These are phyloP conservation scores for Ciborinia camelliae DNA, from an alignment of 2,329 filamentous ascomycete species.

Conservation along the genomic window DNA sequence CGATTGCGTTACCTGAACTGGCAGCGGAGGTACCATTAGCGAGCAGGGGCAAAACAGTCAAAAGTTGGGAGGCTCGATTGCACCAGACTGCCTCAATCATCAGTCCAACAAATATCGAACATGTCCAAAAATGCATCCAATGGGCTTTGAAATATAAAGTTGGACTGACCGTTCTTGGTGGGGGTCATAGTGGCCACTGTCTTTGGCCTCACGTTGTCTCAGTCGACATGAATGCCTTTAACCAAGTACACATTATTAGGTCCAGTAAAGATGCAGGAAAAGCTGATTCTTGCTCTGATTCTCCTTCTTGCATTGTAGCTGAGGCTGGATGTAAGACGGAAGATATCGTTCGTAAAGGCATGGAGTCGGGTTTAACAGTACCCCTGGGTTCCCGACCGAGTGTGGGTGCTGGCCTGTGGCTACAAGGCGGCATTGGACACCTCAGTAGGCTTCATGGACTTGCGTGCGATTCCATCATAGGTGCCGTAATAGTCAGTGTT, in stretches of 20 bases:
- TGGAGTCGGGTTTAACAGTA: slow-evolving; percentile 49
- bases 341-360: slow-evolving; percentile 47
- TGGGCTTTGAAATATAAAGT: slow-evolving; percentile 51
- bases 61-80: slow-evolving; percentile 50
- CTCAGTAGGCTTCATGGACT: slow-evolving; percentile 46
- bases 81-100: slow-evolving; percentile 45
- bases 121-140: slow-evolving; percentile 53
- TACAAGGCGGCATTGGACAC: slow-evolving; percentile 60
- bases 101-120: slow-evolving; percentile 45
- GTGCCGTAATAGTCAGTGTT: slow-evolving; percentile 55
- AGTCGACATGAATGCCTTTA: slow-evolving; percentile 57
- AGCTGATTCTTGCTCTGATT: slow-evolving; percentile 23
- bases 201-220: slow-evolving; percentile 50
- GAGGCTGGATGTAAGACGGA: slow-evolving; percentile 55
- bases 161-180: slow-evolving; percentile 52
- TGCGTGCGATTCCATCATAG: slow-evolving; percentile 57
- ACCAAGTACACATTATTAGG: slow-evolving; percentile 46
- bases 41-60: slow-evolving; percentile 39
- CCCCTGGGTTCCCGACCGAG: slow-evolving; percentile 60
- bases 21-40: slow-evolving; percentile 39
- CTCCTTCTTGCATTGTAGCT: slow-evolving; percentile 45
- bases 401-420: slow-evolving; percentile 59
- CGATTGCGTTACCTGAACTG: slow-evolving; percentile 45
- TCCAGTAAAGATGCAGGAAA: slow-evolving; percentile 20
- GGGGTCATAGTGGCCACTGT: slow-evolving; percentile 60